A percentile compares a stretch with the other conserved stretches of the same genome.
Conservation (phyloP, 73 alveolate genomes). For the Loxodes magnus region DNA sequence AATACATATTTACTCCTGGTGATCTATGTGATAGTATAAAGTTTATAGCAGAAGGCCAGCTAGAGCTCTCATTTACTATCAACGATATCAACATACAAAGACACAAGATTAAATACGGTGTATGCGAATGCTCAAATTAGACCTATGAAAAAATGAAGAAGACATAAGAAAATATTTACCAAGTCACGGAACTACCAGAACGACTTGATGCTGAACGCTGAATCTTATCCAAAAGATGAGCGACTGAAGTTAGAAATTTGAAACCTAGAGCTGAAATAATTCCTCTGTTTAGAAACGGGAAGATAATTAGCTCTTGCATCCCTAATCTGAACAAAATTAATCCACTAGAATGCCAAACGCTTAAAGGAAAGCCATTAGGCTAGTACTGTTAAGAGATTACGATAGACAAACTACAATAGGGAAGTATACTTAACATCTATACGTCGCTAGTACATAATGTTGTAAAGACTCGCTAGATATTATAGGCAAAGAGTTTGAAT, state of each 20-base stretch:
- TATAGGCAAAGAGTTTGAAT: no score
- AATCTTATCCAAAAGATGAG: neutral
- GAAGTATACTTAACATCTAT: no score
- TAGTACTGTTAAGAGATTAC: neutral
- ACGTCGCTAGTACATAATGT: no score
- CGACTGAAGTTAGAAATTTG: neutral
- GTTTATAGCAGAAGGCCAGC: neutral
- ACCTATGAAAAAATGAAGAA: no score
- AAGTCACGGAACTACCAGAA: no score
- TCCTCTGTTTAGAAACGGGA: neutral
- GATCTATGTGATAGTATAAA: neutral
- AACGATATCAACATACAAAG: neutral
- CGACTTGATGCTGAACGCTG: neutral
- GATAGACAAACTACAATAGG: neutral
- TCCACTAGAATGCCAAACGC: no score
- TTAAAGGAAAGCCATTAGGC: no score
- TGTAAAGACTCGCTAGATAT: no score
- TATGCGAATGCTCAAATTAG: no score
- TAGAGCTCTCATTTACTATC: constrained; percentile 7
- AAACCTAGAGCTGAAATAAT: neutral
- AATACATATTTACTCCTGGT: constrained; percentile 9
- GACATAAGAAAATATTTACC: no score
- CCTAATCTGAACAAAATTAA: neutral
- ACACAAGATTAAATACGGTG: neutral
- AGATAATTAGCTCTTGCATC: neutral